phyloP scores from a whole-genome alignment of 371 early-diverging fungal genomes.

The Syncephalastrum racemosum region DNA sequence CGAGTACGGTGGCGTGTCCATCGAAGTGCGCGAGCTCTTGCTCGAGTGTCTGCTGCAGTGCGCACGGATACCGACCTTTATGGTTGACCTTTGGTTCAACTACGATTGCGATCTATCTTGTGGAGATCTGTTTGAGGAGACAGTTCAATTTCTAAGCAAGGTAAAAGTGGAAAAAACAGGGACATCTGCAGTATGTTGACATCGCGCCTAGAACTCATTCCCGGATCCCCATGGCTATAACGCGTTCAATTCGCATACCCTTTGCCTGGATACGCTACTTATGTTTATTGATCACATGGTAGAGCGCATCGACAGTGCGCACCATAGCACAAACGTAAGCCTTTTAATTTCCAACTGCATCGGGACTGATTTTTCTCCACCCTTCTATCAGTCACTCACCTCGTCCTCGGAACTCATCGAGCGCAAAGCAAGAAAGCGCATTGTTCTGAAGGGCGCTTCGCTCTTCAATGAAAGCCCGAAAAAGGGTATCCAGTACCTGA shows the following conservation, averaged over 20 bases:
- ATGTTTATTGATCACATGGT: slow-evolving; percentile 79
- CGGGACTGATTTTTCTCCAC: not conserved
- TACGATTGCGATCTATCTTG: slow-evolving; percentile 87
- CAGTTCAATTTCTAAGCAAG: slow-evolving; percentile 72
- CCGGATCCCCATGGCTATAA: slow-evolving; percentile 74
- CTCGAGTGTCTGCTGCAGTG: slow-evolving; percentile 80
- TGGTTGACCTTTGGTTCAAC: slow-evolving; percentile 90
- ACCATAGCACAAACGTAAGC: not conserved
- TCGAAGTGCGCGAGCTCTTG: slow-evolving; percentile 81
- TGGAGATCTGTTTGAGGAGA: slow-evolving; percentile 85
- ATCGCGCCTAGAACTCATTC: slow-evolving; percentile 55
- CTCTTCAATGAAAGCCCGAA: slow-evolving; percentile 86
- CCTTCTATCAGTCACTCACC: slow-evolving; percentile 24
- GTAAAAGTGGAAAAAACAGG: slow-evolving; percentile 25
- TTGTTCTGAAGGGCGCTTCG: slow-evolving; percentile 75
- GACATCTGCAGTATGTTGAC: not conserved
- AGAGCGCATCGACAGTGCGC: slow-evolving; percentile 55
- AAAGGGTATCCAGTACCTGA: slow-evolving; percentile 76
- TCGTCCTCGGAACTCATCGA: slow-evolving; percentile 33
- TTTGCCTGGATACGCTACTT: slow-evolving; percentile 81
- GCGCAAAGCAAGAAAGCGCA: slow-evolving; percentile 60
- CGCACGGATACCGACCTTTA: slow-evolving; percentile 70
- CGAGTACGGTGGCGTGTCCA: slow-evolving; percentile 57
- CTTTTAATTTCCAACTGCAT: not conserved
- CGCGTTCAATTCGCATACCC: slow-evolving; percentile 58